Evolutionary conservation across 352 stramenopile genomes (phyloP), one percentile per base, ranked within the genome.

Genomic region (Globisporangium takayamanum): DNA sequence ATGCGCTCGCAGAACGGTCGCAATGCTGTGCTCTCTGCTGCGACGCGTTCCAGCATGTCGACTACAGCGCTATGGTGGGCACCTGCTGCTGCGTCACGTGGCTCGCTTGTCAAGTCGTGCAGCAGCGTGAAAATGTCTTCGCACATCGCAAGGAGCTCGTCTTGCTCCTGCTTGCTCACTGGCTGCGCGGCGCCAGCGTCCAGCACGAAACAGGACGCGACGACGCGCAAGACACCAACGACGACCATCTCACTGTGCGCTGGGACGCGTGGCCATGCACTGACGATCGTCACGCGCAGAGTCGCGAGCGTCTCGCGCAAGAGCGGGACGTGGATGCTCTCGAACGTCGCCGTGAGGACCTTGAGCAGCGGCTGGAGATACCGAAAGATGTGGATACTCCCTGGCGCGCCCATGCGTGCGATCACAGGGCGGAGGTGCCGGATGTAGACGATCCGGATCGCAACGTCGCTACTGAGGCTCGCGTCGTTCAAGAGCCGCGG

Each of bases 351-450:
- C 18, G 85, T 22, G 22, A 91, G 49, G 20, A 93, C 81, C 53
- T 91, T 90, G 57, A 93, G 65, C 41, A 95, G 63, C 20, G 85
- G 77, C 59, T 92, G 85, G 25, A 95, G 53, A 57, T 89, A 95
- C 30, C 74, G 76, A 50, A 93, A 74, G 37, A 86, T 28, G 20
- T 89, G 77, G 10, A 93, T 59, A 33, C 83, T 93, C 41, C 87
- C 67, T 0, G 85, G 85, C 3, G 76, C 79, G 0, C 85, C 83
- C 30, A 90, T 73, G 4, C 69, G 68, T 12, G 36, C 33, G 26
- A 91, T 61, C 26, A 88, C 63, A 20, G 61, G 57, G 1, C 80
- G 76, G 3, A 93, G 36, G 33, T 76, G 68, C 2, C 70, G 70
- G 5, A 89, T 69, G n/a, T 87, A 89, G 5, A 90, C 42, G 28